A percentile compares a stretch with the other conserved stretches of the same genome.
Conservation (phyloP, 805 yeast species). For the Starmerella tilneyi region DNA sequence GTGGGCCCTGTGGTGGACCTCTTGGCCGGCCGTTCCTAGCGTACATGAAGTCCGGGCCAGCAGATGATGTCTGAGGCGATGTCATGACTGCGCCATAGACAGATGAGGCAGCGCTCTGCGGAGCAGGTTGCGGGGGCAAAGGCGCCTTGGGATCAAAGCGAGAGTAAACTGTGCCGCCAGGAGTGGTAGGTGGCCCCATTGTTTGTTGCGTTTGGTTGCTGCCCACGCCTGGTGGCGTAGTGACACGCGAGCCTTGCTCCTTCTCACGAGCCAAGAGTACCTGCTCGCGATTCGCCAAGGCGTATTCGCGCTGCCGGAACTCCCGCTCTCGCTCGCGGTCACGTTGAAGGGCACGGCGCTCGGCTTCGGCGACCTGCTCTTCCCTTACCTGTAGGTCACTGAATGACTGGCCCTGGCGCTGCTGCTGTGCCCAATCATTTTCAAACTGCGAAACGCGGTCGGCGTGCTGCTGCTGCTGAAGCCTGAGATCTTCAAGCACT, state of each 20-base stretch:
- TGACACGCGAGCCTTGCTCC: neutral
- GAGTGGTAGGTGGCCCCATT: conserved; percentile 11
- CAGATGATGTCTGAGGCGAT: neutral
- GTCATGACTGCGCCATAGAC: neutral
- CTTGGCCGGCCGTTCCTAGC: conserved; percentile 7
- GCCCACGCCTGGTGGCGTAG: neutral
- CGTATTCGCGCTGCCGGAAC: conserved; percentile 21
- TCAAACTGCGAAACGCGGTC: conserved; percentile 11
- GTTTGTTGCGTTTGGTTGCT: neutral
- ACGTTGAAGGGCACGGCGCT: conserved; percentile 14
- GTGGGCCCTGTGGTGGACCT: neutral
- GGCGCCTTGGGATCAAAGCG: conserved; percentile 21
- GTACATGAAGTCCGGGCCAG: conserved; percentile 4
- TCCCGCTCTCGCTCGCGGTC: conserved; percentile 21
- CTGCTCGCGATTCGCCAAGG: conserved; percentile 20
- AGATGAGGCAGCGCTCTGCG: neutral
- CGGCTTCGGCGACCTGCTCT: conserved; percentile 13
- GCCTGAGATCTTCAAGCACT: conserved; percentile 8
- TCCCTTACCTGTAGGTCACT: conserved; percentile 11
- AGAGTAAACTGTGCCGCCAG: conserved; percentile 21
- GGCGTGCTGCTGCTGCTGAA: conserved; percentile 14
- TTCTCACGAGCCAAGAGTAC: conserved; percentile 14
- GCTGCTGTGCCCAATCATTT: conserved; percentile 17
- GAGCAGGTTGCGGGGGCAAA: neutral
- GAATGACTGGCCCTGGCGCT: conserved; percentile 17